Evolutionary conservation across 345 rosid genomes (phyloP), one percentile per base, ranked within the genome.

Genomic region (Bruguiera sexangula): DNA sequence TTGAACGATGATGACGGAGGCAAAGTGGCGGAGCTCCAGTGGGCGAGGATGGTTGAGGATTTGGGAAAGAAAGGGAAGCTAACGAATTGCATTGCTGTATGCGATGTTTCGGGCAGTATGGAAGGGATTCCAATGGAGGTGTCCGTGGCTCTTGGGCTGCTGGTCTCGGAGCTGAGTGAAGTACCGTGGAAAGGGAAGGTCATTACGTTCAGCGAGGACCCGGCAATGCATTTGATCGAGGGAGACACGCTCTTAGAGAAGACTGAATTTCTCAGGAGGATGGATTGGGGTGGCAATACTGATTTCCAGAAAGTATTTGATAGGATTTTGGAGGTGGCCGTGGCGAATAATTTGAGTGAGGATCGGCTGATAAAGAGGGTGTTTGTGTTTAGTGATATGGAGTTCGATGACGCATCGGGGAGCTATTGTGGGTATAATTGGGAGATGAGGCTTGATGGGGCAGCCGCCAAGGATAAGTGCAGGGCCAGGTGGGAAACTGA

Each of bases 311-410:
- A 76, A 59, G 93, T 87, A 65, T 85, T 82, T 48, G 89, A 91
- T 74, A 52, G 77, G 21, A 85, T 85, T 9, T 69, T 89, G 19
- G 16, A 62, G 30, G 87, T 87, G n/a, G 91, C 85, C 0, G 87
- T 76, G 1, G 20, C 74, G 16, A 84, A 87, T 57, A 70, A 54
- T 0, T 6, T 84, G 69, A 81, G 75, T 39, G 77, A 84, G 0
- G 89, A 85, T 37, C 73, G 82, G 32, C 87, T 87, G 88, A 81
- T 89, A 3, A 85, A 78, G 73, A 75, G 82, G 74, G 79, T 85
- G 36, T 81, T 87, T 57, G 89, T 89, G 61, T 88, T 88, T 57
- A 88, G 89, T 32, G 92, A 83, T 65, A 88, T 91, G 95, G 91
- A 85, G 15, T 91, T 87, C 24, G 85, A 85, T 69, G 0, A 66